phyloP scores from a whole-genome alignment of 805 yeast species.

The Pichia ethanolica region DNA sequence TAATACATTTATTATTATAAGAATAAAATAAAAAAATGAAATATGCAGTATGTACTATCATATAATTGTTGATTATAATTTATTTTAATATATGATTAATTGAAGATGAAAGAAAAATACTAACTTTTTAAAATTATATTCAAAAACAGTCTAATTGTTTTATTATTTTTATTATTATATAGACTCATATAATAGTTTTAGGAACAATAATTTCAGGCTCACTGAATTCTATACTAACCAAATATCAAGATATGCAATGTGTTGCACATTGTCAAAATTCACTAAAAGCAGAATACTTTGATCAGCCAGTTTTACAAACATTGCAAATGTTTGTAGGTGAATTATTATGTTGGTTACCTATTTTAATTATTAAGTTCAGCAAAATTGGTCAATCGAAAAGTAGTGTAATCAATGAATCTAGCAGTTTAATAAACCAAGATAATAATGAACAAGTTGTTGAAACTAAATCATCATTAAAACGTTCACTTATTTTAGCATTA shows the following conservation, averaged over 20 bases:
- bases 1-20: no score
- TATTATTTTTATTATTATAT: no score
- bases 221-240: conserved; percentile 65
- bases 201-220: conserved; percentile 67
- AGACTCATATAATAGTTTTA: conserved; percentile 28
- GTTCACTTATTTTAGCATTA: conserved; percentile 36
- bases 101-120: no score
- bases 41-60: no score
- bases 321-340: conserved; percentile 80
- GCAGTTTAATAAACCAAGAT: background rate
- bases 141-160: no score
- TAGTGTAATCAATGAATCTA: background rate
- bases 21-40: no score
- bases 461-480: conserved; percentile 14
- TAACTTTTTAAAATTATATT: no score
- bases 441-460: background rate
- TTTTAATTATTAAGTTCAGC: conserved; percentile 9
- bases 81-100: no score
- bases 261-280: conserved; percentile 47
- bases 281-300: conserved; percentile 44
- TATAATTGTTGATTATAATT: no score
- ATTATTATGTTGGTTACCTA: conserved; percentile 32
- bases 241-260: conserved; percentile 70
- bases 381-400: background rate
- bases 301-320: conserved; percentile 75